phyloP scores from a whole-genome alignment of 257 asterid species.

The Primulina huaijiensis region DNA sequence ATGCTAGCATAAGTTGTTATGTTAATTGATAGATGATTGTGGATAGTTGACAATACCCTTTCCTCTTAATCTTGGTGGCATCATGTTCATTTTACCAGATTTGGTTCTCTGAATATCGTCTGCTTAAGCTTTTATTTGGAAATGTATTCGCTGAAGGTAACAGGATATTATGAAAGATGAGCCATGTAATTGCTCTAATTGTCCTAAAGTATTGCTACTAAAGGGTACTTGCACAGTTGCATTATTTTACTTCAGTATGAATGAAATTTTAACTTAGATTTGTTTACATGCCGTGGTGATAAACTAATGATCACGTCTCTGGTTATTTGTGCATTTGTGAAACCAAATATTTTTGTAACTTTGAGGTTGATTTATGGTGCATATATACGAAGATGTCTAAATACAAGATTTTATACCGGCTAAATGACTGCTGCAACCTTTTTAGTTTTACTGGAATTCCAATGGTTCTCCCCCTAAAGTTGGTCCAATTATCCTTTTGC shows the following conservation, averaged over 20 bases:
- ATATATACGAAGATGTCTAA: not conserved
- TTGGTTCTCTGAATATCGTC: conserved; percentile 3
- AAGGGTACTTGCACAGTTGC: not conserved
- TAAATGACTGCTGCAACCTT: not conserved
- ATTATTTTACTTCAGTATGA: not conserved
- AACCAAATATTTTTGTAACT: not conserved
- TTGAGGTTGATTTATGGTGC: not conserved
- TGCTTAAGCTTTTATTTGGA: not conserved
- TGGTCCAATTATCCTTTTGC: not conserved
- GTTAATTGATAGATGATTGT: too few relatives aligned
- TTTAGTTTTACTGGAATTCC: not conserved
- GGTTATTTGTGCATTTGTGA: not conserved
- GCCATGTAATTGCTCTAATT: not conserved
- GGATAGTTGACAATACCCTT: not conserved
- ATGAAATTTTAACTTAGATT: not conserved
- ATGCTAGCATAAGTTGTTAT: not conserved
- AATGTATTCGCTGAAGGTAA: not conserved
- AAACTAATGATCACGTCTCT: not conserved
- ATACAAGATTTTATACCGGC: not conserved
- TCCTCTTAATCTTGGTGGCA: not conserved
- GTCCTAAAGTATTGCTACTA: not conserved
- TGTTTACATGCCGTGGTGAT: not conserved
- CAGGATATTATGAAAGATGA: not conserved
- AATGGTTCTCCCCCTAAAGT: not conserved
- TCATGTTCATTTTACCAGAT: not conserved